Percentiles rank a stretch among this genome's conserved stretches.
phyloP scores from a whole-genome alignment of 2,329 filamentous ascomycete genomes.

The Arthrobotrys iridis region DNA sequence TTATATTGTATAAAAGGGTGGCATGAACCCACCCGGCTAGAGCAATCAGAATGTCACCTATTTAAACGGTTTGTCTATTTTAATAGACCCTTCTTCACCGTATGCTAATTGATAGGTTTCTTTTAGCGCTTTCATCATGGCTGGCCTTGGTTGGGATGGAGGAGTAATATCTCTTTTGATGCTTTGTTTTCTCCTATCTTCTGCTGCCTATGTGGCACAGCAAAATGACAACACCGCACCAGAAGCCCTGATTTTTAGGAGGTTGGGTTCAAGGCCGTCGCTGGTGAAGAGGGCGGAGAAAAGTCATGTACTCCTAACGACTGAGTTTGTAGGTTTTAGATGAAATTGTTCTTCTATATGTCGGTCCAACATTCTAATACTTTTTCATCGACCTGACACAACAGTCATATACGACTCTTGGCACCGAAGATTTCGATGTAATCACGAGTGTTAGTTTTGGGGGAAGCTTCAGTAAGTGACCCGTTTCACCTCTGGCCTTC shows the following conservation, averaged over 20 bases:
- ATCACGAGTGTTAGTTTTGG: not conserved
- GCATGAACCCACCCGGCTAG: not conserved
- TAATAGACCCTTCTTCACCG: no score
- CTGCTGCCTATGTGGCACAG: slow-evolving; percentile 19
- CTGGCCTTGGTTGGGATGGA: not conserved
- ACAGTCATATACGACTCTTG: not conserved
- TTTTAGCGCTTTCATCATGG: no score
- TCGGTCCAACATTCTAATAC: no score
- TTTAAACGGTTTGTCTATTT: no score
- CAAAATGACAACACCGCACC: not conserved
- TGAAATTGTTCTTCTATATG: no score
- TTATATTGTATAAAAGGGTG: not conserved
- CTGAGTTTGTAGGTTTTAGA: not conserved
- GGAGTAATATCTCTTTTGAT: not conserved
- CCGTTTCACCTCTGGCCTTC: not conserved
- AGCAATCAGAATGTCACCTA: not conserved
- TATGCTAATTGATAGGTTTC: no score
- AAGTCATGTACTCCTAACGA: not conserved
- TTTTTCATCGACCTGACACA: no score
- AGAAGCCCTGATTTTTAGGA: not conserved
- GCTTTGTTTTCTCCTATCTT: not conserved
- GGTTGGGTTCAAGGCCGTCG: not conserved
- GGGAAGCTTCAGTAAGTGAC: not conserved
- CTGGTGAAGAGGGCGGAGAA: not conserved
- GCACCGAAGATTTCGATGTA: not conserved